Percentiles rank a stretch among this genome's conserved stretches.
phyloP scores from a whole-genome alignment of 1,139 yeast genomes.

The Saccharomycopsis hybrid region DNA sequence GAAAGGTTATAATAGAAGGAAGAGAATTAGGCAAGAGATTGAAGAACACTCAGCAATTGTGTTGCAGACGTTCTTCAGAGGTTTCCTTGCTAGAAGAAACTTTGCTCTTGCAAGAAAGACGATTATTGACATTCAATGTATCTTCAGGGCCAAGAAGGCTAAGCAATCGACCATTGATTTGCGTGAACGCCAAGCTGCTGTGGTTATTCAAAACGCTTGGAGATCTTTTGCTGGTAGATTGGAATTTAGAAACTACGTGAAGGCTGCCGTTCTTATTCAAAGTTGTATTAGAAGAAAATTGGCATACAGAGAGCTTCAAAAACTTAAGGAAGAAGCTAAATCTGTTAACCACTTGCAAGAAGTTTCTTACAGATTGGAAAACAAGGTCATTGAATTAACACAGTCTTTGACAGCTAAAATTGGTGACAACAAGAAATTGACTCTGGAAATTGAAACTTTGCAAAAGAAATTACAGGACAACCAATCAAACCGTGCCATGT shows the following conservation, averaged over 20 bases:
- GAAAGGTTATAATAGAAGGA: conserved; percentile 60
- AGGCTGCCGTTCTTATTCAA: conserved; percentile 66
- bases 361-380: conserved; percentile 87
- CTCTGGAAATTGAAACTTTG: conserved; percentile 53
- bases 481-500: conserved; percentile 47
- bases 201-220: conserved; percentile 61
- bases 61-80: conserved; percentile 71
- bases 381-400: conserved; percentile 90
- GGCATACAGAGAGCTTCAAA: conserved; percentile 60
- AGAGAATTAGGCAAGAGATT: conserved; percentile 48
- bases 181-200: conserved; percentile 58
- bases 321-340: conserved; percentile 76
- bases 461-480: conserved; percentile 54
- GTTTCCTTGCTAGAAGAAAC: conserved; percentile 47
- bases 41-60: conserved; percentile 60
- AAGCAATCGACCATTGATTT: conserved; percentile 42
- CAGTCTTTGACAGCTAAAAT: conserved; percentile 73
- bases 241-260: conserved; percentile 35
- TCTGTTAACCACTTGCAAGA: conserved; percentile 86
- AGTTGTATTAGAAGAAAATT: conserved; percentile 68
- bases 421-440: conserved; percentile 71
- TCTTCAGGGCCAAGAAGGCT: conserved; percentile 60
- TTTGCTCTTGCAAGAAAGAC: conserved; percentile 41
- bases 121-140: conserved; percentile 57
- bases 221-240: conserved; percentile 52